Percentiles rank a stretch among this genome's conserved stretches.
Evolutionary conservation across 495 filamentous ascomycete genomes (phyloP).

Genomic region (Xanthoparmelia taractica): DNA sequence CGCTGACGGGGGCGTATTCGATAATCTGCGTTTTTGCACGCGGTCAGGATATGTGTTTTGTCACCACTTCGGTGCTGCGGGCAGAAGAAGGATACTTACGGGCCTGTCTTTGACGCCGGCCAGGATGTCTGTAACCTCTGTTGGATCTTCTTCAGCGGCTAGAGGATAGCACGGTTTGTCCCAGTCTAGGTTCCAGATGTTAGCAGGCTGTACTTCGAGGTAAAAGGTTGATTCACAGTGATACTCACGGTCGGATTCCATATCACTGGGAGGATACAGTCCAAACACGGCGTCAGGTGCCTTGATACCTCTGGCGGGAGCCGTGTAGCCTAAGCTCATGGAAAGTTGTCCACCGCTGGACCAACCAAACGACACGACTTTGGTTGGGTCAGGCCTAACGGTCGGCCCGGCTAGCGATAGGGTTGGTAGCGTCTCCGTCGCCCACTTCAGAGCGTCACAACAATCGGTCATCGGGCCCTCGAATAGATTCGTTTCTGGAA

Average conservation of each 20-base stretch:
- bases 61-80: neutral
- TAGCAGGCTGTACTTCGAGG: neutral
- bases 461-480: constrained; percentile 46
- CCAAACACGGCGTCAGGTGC: constrained; percentile 36
- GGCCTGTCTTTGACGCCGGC: constrained; percentile 30
- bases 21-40: constrained; percentile 20
- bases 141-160: constrained; percentile 14
- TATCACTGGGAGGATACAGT: constrained; percentile 37
- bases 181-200: constrained; percentile 12
- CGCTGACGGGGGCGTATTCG: constrained; percentile 13
- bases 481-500: constrained; percentile 42
- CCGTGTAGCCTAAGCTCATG: constrained; percentile 32
- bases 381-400: constrained; percentile 31
- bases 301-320: constrained; percentile 6
- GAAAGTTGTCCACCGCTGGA: constrained; percentile 47
- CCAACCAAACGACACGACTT: constrained; percentile 43
- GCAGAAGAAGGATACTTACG: constrained; percentile 7
- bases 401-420: constrained; percentile 23
- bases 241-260: constrained; percentile 15
- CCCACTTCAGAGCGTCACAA: constrained; percentile 34
- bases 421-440: constrained; percentile 28
- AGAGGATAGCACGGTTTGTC: constrained; percentile 15
- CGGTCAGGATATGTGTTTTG: neutral
- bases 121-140: constrained; percentile 23
- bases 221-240: neutral